Conservation (phyloP, 176 grass and related monocot genomes). For the Zoysia pacifica region DNA sequence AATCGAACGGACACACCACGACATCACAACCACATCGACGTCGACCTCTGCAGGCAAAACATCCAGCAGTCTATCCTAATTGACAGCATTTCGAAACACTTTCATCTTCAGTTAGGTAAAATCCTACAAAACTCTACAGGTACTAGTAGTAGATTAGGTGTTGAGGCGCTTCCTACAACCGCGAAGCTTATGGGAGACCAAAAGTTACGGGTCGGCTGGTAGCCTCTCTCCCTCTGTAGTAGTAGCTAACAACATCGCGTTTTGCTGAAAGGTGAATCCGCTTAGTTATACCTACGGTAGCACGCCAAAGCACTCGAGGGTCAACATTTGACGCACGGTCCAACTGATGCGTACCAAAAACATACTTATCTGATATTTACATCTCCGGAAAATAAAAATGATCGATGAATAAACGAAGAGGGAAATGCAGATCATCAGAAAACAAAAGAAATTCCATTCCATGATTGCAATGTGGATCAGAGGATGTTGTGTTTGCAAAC, state of each 20-base stretch:
- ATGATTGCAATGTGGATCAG: neutral
- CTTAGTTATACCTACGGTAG: constrained; percentile 9
- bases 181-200: constrained; percentile 34
- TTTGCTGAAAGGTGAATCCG: constrained; percentile 51
- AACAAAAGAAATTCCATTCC: neutral
- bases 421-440: neutral
- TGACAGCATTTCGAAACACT: neutral
- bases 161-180: constrained; percentile 35
- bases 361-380: neutral
- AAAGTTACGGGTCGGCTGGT: constrained; percentile 37
- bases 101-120: constrained; percentile 24
- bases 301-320: constrained; percentile 23
- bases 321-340: neutral
- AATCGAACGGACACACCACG: constrained; percentile 10
- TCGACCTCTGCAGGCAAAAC: neutral
- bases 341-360: neutral
- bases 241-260: constrained; percentile 33
- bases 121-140: constrained; percentile 34
- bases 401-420: neutral
- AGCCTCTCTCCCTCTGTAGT: neutral
- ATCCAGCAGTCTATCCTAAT: constrained; percentile 3
- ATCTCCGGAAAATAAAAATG: neutral
- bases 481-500: neutral
- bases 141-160: constrained; percentile 28
- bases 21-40: constrained; percentile 23